Evolutionary conservation across 1,284 basidiomycete genomes (phyloP).

Genomic region (Trichosporon asahii): DNA sequence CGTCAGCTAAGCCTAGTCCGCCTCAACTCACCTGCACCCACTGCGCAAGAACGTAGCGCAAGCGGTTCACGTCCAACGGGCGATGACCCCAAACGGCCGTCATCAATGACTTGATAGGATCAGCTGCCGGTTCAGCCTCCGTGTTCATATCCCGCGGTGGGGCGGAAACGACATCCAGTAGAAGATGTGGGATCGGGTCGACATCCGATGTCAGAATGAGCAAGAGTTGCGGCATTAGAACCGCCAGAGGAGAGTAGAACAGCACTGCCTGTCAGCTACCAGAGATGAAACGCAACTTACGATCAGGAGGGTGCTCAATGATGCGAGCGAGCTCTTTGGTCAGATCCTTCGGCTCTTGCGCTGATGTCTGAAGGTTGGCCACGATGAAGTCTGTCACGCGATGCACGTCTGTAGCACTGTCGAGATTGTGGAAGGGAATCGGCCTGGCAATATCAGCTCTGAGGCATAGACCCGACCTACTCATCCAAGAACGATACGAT

Average conservation of each 20-base stretch:
- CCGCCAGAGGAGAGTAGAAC: slow-evolving; percentile 22
- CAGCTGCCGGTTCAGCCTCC: not conserved
- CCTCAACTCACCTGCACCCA: slow-evolving; percentile 23
- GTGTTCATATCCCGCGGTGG: not conserved
- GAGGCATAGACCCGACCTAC: slow-evolving; percentile 25
- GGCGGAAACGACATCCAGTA: not conserved
- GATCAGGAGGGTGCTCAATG: slow-evolving; percentile 24
- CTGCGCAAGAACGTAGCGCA: slow-evolving; percentile 24
- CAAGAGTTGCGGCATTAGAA: slow-evolving; percentile 28
- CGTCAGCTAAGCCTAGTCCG: not conserved
- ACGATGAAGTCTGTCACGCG: slow-evolving; percentile 32
- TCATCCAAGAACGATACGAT: slow-evolving; percentile 36
- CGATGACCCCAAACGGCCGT: slow-evolving; percentile 22
- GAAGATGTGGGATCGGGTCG: not conserved
- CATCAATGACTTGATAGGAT: slow-evolving; percentile 11
- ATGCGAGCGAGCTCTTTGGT: slow-evolving; percentile 21
- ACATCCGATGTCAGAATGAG: slow-evolving; percentile 19
- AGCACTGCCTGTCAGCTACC: slow-evolving; percentile 24
- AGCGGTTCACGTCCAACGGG: slow-evolving; percentile 21
- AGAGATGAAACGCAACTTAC: slow-evolving; percentile 21
- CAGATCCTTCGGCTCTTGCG: slow-evolving; percentile 11
- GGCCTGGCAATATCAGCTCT: slow-evolving; percentile 17
- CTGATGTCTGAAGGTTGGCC: slow-evolving; percentile 29
- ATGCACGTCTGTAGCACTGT: slow-evolving; percentile 36
- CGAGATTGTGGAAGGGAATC: slow-evolving; percentile 39